Evolutionary conservation across 768 basidiomycete genomes (phyloP), one percentile per base, ranked within the genome.

Genomic region (Lactifluus pinguis): DNA sequence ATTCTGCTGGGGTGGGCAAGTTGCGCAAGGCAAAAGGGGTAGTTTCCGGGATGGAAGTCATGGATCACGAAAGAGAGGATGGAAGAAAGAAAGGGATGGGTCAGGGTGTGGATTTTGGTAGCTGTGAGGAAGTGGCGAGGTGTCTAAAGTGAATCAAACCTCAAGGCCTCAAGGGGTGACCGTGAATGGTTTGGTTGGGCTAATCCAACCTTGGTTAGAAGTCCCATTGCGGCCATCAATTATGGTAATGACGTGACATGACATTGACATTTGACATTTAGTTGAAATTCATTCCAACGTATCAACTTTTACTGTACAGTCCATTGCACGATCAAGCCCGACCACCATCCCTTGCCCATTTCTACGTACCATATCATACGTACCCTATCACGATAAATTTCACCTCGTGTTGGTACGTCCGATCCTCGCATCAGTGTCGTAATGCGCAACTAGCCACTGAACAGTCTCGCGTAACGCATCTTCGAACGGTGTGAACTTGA

Each of bases 401-500:
- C 6, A 9, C 9, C 32, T 34, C 55, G 54, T 39, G 21, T 70
- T 70, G 4, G 38, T 36, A n/a, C 38, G 51, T 72, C 88, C 79
- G 2, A 76, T 88, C 68, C 90, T 76, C 15, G 89, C 90, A 25
- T 73, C 62, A 5, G 53, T 84, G 32, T 85, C 77, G 72, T 89
- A 85, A 74, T 95, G 92, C 57, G 84, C 79, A 44, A 90, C 67
- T 78, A 97, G 94, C 95, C 95, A 97, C 58, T 85, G 76, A 57
- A 93, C 91, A 0, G 83, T 86, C 60, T 84, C 79, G 42, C 86
- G 75, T 61, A 98, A 76, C 29, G 94, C 94, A 72, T 83, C 64
- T 36, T 92, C 82, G 71, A 98, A 95, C 8, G 94, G 93, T 34
- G 94, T 97, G 73, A 98, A 98, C 72, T 87, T 69, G 76, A 95